Conservation (phyloP, 805 yeast genomes). For the Isabelozyma gotoi region DNA sequence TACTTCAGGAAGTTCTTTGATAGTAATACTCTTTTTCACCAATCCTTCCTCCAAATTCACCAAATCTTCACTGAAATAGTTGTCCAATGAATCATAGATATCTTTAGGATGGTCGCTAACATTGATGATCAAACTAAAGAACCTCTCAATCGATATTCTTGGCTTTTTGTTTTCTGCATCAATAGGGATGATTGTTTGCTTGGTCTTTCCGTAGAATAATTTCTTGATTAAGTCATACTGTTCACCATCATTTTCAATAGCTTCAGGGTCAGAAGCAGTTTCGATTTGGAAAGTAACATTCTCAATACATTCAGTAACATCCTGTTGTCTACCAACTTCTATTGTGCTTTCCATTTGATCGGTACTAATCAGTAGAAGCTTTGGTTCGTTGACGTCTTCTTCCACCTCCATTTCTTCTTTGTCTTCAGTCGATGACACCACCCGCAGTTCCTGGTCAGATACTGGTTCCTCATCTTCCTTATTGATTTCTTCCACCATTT, state of each 20-base stretch:
- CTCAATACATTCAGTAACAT: conserved; percentile 95
- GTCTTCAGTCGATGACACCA: conserved; percentile 1
- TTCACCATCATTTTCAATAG: conserved; percentile 66
- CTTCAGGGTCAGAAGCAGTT: conserved; percentile 73
- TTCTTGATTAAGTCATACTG: conserved; percentile 79
- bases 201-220: conserved; percentile 82
- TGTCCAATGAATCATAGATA: conserved; percentile 87
- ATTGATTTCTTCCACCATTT: conserved; percentile 9
- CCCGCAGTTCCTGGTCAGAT: too few species aligned
- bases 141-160: conserved; percentile 59
- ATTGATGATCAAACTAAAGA: conserved; percentile 78
- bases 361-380: conserved; percentile 40
- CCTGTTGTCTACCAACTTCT: conserved; percentile 90
- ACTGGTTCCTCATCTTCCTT: background rate
- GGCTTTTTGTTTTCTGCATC: conserved; percentile 42
- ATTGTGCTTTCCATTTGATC: conserved; percentile 74
- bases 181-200: conserved; percentile 66
- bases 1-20: conserved; percentile 72
- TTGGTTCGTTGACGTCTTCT: conserved; percentile 8
- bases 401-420: conserved; percentile 5
- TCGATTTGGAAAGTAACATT: conserved; percentile 90
- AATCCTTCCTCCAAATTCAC: conserved; percentile 69
- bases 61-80: conserved; percentile 73
- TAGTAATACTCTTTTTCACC: conserved; percentile 71
- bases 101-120: conserved; percentile 86